phyloP scores from a whole-genome alignment of 1,284 basidiomycete species.

The Ganoderma resinaceum region DNA sequence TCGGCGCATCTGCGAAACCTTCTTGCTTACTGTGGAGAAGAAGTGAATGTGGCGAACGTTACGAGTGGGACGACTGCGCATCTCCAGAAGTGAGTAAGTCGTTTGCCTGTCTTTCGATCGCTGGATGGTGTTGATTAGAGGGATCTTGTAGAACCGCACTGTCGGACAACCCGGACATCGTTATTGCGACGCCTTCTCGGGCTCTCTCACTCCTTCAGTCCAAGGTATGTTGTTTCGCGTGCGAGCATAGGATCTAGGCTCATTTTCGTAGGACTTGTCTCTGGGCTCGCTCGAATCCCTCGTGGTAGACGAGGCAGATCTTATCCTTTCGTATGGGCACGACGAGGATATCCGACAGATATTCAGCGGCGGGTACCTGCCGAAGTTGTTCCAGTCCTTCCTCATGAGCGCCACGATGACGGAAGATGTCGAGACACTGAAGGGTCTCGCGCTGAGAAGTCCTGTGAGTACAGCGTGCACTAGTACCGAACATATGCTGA shows the following conservation, averaged over 20 bases:
- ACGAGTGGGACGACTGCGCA: constrained; percentile 77
- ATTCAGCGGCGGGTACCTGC: constrained; percentile 79
- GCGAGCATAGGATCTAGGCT: neutral
- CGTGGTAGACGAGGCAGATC: constrained; percentile 97
- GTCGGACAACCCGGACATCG: constrained; percentile 92
- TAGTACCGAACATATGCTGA: neutral
- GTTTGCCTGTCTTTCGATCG: neutral
- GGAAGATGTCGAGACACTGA: constrained; percentile 91
- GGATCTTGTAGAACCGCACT: constrained; percentile 67
- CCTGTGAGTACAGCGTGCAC: constrained; percentile 64
- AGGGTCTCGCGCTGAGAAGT: constrained; percentile 87
- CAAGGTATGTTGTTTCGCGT: constrained; percentile 54
- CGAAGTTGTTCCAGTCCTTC: constrained; percentile 93
- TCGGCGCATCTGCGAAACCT: constrained; percentile 73
- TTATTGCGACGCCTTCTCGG: constrained; percentile 92
- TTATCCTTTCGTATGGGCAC: constrained; percentile 97
- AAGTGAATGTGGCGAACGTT: constrained; percentile 81
- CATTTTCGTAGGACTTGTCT: constrained; percentile 56
- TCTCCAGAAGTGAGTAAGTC: constrained; percentile 73
- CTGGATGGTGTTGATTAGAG: neutral
- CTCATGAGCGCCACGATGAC: constrained; percentile 99
- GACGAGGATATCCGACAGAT: constrained; percentile 91
- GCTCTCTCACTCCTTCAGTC: constrained; percentile 82
- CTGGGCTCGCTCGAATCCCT: constrained; percentile 80
- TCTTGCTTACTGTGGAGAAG: constrained; percentile 79